Percentiles rank a stretch among this genome's conserved stretches.
Conservation (phyloP, 495 filamentous ascomycete species). For the Trichoderma parareesei region DNA sequence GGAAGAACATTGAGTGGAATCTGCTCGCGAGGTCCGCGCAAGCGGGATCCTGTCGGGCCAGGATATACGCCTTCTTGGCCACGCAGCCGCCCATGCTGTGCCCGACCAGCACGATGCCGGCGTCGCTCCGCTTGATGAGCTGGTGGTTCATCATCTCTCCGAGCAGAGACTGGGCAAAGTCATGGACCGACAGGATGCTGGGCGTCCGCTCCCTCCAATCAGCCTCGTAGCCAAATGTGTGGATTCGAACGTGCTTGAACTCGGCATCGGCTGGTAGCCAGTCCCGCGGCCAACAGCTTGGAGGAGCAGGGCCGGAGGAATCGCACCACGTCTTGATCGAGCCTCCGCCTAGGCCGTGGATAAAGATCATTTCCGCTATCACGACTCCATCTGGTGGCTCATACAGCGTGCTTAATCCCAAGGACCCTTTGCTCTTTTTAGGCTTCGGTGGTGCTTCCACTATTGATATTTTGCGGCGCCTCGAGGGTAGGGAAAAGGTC, state of each 20-base stretch:
- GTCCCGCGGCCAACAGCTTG: slow-evolving; percentile 22
- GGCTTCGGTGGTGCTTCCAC: too few relatives aligned
- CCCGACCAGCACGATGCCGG: slow-evolving; percentile 37
- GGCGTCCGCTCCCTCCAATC: slow-evolving; percentile 22
- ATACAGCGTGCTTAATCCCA: slow-evolving; percentile 32
- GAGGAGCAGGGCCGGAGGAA: slow-evolving; percentile 6
- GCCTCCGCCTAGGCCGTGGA: slow-evolving; percentile 28
- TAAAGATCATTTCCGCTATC: slow-evolving; percentile 32
- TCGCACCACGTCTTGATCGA: slow-evolving; percentile 25
- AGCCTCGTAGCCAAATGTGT: slow-evolving; percentile 24
- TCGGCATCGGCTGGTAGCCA: slow-evolving; percentile 24
- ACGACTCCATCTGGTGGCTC: slow-evolving; percentile 16
- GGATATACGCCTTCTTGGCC: slow-evolving; percentile 37
- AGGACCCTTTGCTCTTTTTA: too few relatives aligned
- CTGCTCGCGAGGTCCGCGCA: slow-evolving; percentile 24
- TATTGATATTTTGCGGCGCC: too few relatives aligned
- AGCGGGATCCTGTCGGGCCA: slow-evolving; percentile 21
- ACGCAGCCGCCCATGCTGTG: slow-evolving; percentile 50
- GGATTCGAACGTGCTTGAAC: slow-evolving; percentile 20
- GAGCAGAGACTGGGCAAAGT: slow-evolving; percentile 38
- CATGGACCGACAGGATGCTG: slow-evolving; percentile 32
- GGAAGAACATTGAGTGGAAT: slow-evolving; percentile 40
- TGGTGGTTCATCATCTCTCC: slow-evolving; percentile 29
- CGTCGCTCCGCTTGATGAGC: slow-evolving; percentile 19
- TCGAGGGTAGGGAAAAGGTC: too few relatives aligned